Evolutionary conservation across 306 rosid species (phyloP), one percentile per base, ranked within the genome.

Genomic region (Lathyrus oleraceus): DNA sequence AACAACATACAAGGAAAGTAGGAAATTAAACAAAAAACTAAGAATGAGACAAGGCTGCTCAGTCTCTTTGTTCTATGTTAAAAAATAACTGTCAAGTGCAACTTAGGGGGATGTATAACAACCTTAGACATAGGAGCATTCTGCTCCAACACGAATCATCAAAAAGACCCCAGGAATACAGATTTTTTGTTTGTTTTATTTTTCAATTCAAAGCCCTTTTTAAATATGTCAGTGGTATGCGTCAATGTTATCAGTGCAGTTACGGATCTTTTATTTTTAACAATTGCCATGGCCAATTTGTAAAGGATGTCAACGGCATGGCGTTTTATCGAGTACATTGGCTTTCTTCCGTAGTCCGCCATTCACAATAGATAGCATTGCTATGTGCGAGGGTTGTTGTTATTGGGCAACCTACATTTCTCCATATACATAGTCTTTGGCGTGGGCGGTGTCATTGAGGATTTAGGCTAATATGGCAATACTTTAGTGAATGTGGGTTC

Each of bases 41-140:
- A 64, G 11, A 36, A 44, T 44, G 47, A 20, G 5, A 19, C 20
- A 38, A 45, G 49, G 69, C 20, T 63, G 16, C 28, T 53, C 20
- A 20, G 20, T 61, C 51, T 10, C 19, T 20, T 52, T 53, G 45
- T 36, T 67, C 74, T 59, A 21, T 35, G 35, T 65, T 43, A 39
- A 48, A 59, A 45, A 15, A 49, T 48, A 35, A 36, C 15, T 21
- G 6, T 38, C 16, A 19, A 35, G 43, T 10, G 19, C 75, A 28
- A 27, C 17, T 16, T 43, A 5, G 14, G 35, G 58, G 67, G 58
- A 30, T 42, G 42, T 54, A 61, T 30, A n/a, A 65, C 32, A 42
- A 25, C 32, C 9, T 48, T 49, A 30, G 40, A 30, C 38, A 48
- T 21, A 19, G 5, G 23, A 52, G 27, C 35, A 61, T 61, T 61